A percentile compares a stretch with the other conserved stretches of the same genome.
Conservation (phyloP, 2,329 filamentous ascomycete genomes). For the Pseudogymnoascus sp. region DNA sequence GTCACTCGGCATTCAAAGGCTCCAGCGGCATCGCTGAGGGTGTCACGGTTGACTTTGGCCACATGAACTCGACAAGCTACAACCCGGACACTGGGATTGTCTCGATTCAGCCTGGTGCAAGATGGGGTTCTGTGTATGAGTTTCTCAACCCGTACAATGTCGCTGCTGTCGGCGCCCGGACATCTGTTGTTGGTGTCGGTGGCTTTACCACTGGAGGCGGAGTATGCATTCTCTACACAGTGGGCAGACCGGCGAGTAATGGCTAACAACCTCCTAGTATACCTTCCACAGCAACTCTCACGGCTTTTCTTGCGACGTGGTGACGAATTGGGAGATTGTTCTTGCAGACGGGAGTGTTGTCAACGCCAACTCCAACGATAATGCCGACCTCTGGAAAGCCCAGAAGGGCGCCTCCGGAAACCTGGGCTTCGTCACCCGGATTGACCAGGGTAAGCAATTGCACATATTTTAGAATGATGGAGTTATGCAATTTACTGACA, state of each 20-base stretch:
- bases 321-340: conserved; percentile 47
- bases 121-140: conserved; percentile 36
- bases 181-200: conserved; percentile 33
- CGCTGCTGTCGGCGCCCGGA: conserved; percentile 33
- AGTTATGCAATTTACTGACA: conserved; percentile 14
- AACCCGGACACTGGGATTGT: conserved; percentile 27
- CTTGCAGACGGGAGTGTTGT: conserved; percentile 44
- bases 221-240: conserved; percentile 24
- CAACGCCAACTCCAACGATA: conserved; percentile 36
- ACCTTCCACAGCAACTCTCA: conserved; percentile 35
- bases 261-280: conserved; percentile 19
- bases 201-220: conserved; percentile 34
- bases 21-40: conserved; percentile 40
- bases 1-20: conserved; percentile 41
- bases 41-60: conserved; percentile 42
- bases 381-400: conserved; percentile 47
- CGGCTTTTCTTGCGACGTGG: conserved; percentile 46
- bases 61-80: conserved; percentile 20
- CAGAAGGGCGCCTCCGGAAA: conserved; percentile 52
- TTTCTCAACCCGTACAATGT: conserved; percentile 29
- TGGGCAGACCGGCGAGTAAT: conserved; percentile 18
- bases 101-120: conserved; percentile 32
- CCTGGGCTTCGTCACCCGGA: conserved; percentile 45
- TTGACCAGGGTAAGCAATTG: conserved; percentile 16
- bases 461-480: not conserved